These are phyloP conservation scores for Paraconiothyrium sp. DNA, from an alignment of 2,329 filamentous ascomycete genomes.

Conservation along the genomic window DNA sequence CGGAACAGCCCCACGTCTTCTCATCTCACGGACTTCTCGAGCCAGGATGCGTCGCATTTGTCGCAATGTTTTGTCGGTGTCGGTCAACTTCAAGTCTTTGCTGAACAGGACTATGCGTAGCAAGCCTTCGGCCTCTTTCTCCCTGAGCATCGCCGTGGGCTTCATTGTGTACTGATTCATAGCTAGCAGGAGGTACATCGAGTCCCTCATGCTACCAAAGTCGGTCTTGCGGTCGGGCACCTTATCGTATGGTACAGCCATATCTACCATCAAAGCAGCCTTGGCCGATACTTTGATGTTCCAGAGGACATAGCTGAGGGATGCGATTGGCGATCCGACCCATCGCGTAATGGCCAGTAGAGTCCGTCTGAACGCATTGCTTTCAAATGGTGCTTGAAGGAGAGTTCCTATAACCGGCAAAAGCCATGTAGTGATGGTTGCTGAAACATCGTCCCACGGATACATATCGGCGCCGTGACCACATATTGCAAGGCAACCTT, in stretches of 20 bases:
- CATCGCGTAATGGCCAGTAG: conserved; percentile 48
- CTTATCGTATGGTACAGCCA: conserved; percentile 46
- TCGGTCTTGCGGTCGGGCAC: conserved; percentile 40
- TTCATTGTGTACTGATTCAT: conserved; percentile 58
- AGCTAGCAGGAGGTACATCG: conserved; percentile 55
- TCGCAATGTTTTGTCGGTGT: conserved; percentile 40
- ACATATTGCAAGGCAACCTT: conserved; percentile 48
- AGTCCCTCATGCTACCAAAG: conserved; percentile 54
- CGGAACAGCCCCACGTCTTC: conserved; percentile 53
- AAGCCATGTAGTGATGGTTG: conserved; percentile 54
- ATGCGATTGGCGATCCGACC: conserved; percentile 51
- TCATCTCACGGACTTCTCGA: conserved; percentile 51
- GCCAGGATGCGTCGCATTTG: conserved; percentile 50
- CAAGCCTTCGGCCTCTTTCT: conserved; percentile 50
- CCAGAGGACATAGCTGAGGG: conserved; percentile 51
- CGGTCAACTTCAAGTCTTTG: conserved; percentile 45
- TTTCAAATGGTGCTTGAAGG: conserved; percentile 54
- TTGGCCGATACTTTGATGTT: conserved; percentile 54
- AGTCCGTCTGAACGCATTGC: conserved; percentile 50
- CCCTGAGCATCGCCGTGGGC: conserved; percentile 28
- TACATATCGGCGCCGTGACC: conserved; percentile 45
- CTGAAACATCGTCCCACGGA: conserved; percentile 41
- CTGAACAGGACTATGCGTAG: conserved; percentile 54
- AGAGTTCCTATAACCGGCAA: conserved; percentile 51
- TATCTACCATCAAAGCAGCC: conserved; percentile 52